Evolutionary conservation across 2,329 filamentous ascomycete genomes (phyloP).

Genomic region (Sclerotinia glacialis): DNA sequence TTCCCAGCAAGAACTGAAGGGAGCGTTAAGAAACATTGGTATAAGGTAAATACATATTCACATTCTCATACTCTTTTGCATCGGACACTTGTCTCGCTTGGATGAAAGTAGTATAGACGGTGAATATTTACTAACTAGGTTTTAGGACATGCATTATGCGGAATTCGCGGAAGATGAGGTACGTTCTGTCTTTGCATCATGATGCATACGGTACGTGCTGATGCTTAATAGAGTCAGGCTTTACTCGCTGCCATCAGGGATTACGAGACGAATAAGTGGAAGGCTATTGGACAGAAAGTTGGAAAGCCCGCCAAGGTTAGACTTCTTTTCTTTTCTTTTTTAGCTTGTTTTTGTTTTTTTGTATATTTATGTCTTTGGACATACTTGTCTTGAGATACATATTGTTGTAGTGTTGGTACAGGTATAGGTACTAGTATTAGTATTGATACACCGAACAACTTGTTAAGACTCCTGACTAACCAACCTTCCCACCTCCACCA

Average conservation of each 20-base stretch:
- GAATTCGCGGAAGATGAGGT: conserved; percentile 98
- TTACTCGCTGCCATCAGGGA: conserved; percentile 94
- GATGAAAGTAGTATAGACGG: background rate
- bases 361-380: background rate
- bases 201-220: conserved; percentile 28
- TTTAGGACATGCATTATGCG: conserved; percentile 96
- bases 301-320: conserved; percentile 91
- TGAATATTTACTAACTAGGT: conserved; percentile 17
- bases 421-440: background rate
- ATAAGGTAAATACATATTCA: conserved; percentile 63
- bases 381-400: background rate
- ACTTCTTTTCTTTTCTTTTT: conserved; percentile 23
- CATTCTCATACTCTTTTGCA: background rate
- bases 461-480: background rate
- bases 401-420: background rate
- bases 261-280: conserved; percentile 99
- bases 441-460: background rate
- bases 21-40: conserved; percentile 99
- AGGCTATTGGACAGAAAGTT: conserved; percentile 92
- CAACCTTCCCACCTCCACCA: background rate
- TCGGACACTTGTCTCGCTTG: conserved; percentile 17
- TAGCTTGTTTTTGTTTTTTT: background rate
- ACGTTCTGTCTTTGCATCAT: conserved; percentile 35
- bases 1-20: conserved; percentile 94
- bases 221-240: conserved; percentile 46